These are phyloP conservation scores for Lichenothelia convexa DNA, from an alignment of 495 filamentous ascomycete genomes.

Conservation along the genomic window DNA sequence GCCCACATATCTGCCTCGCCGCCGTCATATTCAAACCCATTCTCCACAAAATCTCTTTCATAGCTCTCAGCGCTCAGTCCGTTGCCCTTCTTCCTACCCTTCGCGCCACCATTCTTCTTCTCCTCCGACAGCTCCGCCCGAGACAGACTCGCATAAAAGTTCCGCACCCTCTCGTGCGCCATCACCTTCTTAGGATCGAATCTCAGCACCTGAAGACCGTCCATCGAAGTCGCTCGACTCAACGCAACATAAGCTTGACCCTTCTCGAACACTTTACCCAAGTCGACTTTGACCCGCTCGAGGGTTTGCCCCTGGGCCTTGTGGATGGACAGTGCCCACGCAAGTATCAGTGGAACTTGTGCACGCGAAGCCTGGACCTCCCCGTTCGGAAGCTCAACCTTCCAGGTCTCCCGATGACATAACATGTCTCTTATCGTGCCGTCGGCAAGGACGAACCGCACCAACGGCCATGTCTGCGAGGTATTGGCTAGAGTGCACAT, in stretches of 20 bases:
- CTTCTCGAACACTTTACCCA: slow-evolving; percentile 86
- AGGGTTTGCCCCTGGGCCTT: slow-evolving; percentile 96
- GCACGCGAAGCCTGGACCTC: slow-evolving; percentile 73
- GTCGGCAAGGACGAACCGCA: slow-evolving; percentile 63
- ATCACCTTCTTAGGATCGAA: slow-evolving; percentile 87
- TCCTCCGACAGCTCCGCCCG: slow-evolving; percentile 21
- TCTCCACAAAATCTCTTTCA: slow-evolving; percentile 2
- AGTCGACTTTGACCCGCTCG: slow-evolving; percentile 84
- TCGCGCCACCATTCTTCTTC: slow-evolving; percentile 4
- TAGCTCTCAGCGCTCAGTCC: neutral
- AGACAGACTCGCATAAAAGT: slow-evolving; percentile 69
- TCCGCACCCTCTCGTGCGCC: slow-evolving; percentile 72
- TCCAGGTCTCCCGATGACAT: slow-evolving; percentile 78
- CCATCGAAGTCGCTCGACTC: slow-evolving; percentile 68
- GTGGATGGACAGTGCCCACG: slow-evolving; percentile 94
- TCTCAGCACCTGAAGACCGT: slow-evolving; percentile 70
- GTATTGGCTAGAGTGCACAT: slow-evolving; percentile 23
- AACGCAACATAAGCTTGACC: slow-evolving; percentile 78
- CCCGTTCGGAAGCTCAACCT: slow-evolving; percentile 86
- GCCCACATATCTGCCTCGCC: neutral
- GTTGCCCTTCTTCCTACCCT: slow-evolving; percentile 2
- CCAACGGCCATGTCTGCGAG: slow-evolving; percentile 46
- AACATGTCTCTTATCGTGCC: slow-evolving; percentile 62
- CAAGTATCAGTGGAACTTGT: slow-evolving; percentile 74
- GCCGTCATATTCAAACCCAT: neutral